Evolutionary conservation across 805 yeast genomes (phyloP), one percentile per base, ranked within the genome.

Genomic region (Tetrapisispora pingtungensis): DNA sequence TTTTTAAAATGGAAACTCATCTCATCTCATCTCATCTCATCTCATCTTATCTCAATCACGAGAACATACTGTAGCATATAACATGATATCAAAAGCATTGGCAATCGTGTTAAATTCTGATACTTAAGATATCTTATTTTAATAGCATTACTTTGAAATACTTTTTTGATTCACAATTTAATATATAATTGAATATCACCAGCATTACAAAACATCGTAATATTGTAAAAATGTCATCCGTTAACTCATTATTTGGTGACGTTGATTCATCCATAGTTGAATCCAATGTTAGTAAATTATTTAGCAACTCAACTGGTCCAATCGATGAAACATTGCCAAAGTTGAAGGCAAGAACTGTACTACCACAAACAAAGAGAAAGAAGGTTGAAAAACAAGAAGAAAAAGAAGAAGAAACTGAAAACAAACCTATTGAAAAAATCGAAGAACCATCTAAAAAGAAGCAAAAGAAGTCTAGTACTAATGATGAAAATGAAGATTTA

Each of bases 241-340:
- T 68, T 37, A 53, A 54, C 43, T 58, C 55, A 30, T 50, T 69
- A 13, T 69, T 69, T 49, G 66, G 66, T 15, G 46, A 47, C 10
- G 59, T 58, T 17, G 55, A 54, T 24, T 50, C 59, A 10, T 49
- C 52, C 38, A 62, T 61, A 33, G 58, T 63, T 19, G 67, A 65
- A 22, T 52, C 65, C 10, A 49, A 54, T n/a, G 58, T 65, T 12
- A 56, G 57, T 26, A 50, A 65, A 27, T 62, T 74, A 44, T 66
- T 71, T 45, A 51, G 66, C 30, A 59, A 61, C 37, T 59, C 70
- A 12, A 53, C 72, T 24, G 77, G 75, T 18, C 78, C 80, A 13
- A 70, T 80, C n/a, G 63, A 69, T 42, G 49, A 48, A 18, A 20
- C 39, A 14, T 41, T 48, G 17, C 46, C 55, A 3, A 55, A 53